Evolutionary conservation across 306 rosid genomes (phyloP), one percentile per base, ranked within the genome.

Genomic region (Casuarina equisetifolia): DNA sequence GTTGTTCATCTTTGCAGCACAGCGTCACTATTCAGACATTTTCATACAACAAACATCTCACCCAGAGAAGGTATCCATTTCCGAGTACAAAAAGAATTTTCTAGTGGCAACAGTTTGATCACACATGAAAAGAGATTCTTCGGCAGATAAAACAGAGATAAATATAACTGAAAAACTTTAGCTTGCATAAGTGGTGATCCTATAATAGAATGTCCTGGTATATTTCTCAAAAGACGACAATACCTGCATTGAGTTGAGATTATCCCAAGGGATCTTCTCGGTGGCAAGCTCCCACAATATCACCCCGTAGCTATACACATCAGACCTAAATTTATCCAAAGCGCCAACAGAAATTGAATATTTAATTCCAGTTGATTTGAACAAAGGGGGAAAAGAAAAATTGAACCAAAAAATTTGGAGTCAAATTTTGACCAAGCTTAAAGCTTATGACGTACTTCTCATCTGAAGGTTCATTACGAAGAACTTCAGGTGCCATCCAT

Each of bases 401-500:
- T 53, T 69, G 38, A 13, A 72, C 62, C 72, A 54, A 35, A 78
- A 25, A 32, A 70, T 46, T 38, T 32, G 6, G 35, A 13, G 36
- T 57, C 43, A 52, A 52, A 35, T 53, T 25, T 25, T 49, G 52
- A 50, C 46, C 40, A 11, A 59, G 73, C 70, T 79, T 57, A 70
- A 46, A 52, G 74, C 72, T 64, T 44, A 70, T 43, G 74, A 82
- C 93, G 66, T 87, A 96, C 99, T 96, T 96, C 81, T 96, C 99
- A 81, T 96, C 97, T 2, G 98, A 91, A 45, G 97, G 96, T 80
- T 96, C 99, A 50, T 96, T 91, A 52, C 99, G 99, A 80, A 96
- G 97, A 83, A 96, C 97, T 91, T 96, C 99, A 48, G 99, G 99
- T 74, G 99, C 99, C 99, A 96, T 96, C 99, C 99, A 96, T 88